A percentile compares a stretch with the other conserved stretches of the same genome.
phyloP scores from a whole-genome alignment of 192 early-diverging fungal species.

The Gaertneriomyces semiglobifer region DNA sequence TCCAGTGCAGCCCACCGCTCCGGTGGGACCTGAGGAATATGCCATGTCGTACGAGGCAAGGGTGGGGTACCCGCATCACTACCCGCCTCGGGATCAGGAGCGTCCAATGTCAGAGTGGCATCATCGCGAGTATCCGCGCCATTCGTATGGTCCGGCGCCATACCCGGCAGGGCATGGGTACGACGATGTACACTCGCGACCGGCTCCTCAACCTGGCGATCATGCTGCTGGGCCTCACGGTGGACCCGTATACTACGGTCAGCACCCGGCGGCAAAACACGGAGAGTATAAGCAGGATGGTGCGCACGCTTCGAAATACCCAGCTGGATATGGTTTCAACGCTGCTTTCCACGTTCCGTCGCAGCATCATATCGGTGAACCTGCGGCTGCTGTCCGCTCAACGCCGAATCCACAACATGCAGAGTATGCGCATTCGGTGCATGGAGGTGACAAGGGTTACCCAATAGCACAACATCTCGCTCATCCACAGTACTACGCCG shows the following conservation, averaged over 20 bases:
- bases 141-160: slow-evolving; percentile 12
- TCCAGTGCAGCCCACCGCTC: not conserved
- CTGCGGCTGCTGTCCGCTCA: not conserved
- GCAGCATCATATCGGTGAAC: not conserved
- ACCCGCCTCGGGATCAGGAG: slow-evolving; percentile 13
- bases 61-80: slow-evolving; percentile 18
- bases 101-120: slow-evolving; percentile 22
- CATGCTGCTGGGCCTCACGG: not conserved
- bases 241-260: slow-evolving; percentile 11
- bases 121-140: slow-evolving; percentile 22
- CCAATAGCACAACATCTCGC: not conserved
- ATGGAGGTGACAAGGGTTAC: not conserved
- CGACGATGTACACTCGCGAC: slow-evolving; percentile 12
- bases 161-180: slow-evolving; percentile 12
- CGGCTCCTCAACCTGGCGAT: slow-evolving; percentile 3
- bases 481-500: not conserved
- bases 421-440: slow-evolving; percentile 4
- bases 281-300: slow-evolving; percentile 12
- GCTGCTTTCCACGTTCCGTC: slow-evolving; percentile 11
- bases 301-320: slow-evolving; percentile 3
- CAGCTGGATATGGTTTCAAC: slow-evolving; percentile 14
- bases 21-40: slow-evolving; percentile 14
- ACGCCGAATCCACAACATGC: not conserved
- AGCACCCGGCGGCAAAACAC: slow-evolving; percentile 16
- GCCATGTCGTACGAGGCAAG: slow-evolving; percentile 6